Conservation (phyloP, 257 asterid genomes). For the Nicotiana undulata region DNA sequence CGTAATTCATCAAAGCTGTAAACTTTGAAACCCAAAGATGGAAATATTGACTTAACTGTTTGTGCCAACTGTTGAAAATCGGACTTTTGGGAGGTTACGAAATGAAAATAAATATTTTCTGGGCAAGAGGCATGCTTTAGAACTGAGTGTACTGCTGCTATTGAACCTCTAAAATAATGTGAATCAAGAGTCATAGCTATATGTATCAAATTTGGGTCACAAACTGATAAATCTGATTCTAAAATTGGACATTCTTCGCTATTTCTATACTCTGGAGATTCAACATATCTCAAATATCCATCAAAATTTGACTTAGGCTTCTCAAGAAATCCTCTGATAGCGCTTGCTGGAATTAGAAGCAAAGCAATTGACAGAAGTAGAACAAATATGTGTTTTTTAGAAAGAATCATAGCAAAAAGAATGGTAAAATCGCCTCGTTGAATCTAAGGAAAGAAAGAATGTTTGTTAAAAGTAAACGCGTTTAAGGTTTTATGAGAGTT, state of each 20-base stretch:
- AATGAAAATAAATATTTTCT: constrained; percentile 48
- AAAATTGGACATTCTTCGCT: constrained; percentile 19
- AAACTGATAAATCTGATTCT: background rate
- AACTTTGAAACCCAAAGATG: constrained; percentile 30
- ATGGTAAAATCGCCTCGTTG: background rate
- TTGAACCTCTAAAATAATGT: constrained; percentile 51
- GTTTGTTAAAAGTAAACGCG: background rate
- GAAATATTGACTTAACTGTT: constrained; percentile 36
- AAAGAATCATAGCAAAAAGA: background rate
- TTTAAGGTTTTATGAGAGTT: background rate
- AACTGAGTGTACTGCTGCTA: constrained; percentile 61
- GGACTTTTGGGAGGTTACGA: constrained; percentile 22
- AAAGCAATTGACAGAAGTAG: constrained; percentile 12
- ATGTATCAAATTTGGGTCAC: constrained; percentile 41
- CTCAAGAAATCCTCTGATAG: constrained; percentile 16
- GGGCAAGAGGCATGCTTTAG: constrained; percentile 55
- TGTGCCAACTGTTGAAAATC: constrained; percentile 10
- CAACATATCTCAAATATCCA: constrained; percentile 14
- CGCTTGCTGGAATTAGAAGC: constrained; percentile 14
- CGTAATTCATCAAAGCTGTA: constrained; percentile 29
- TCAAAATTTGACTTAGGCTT: background rate
- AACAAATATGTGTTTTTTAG: background rate
- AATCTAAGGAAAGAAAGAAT: background rate
- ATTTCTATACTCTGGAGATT: constrained; percentile 38
- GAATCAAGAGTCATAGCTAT: constrained; percentile 62